These are phyloP conservation scores for Mucor plumbeus DNA, from an alignment of 371 early-diverging fungal species.

Conservation along the genomic window DNA sequence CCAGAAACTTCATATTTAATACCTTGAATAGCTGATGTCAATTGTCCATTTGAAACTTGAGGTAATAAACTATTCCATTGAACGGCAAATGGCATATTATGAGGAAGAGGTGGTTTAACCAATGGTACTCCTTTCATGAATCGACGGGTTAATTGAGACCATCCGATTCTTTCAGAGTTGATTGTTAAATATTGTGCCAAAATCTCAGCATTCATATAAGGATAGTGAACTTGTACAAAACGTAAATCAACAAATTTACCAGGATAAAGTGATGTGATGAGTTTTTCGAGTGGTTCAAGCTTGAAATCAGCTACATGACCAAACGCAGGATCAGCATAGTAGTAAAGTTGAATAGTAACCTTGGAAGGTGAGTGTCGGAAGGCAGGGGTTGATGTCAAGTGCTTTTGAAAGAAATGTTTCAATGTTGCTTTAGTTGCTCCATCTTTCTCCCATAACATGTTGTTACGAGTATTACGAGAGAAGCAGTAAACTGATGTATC, in stretches of 20 bases:
- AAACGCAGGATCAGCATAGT: slow-evolving; percentile 52
- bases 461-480: slow-evolving; percentile 53
- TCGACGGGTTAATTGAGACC: slow-evolving; percentile 49
- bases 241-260: slow-evolving; percentile 53
- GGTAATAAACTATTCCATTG: slow-evolving; percentile 57
- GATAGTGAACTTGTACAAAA: slow-evolving; percentile 50
- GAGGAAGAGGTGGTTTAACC: slow-evolving; percentile 57
- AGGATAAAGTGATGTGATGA: slow-evolving; percentile 47
- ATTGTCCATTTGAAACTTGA: slow-evolving; percentile 45
- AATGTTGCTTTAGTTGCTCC: slow-evolving; percentile 48
- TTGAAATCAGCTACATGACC: slow-evolving; percentile 38
- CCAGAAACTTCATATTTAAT: slow-evolving; percentile 58
- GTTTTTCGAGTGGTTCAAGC: slow-evolving; percentile 50
- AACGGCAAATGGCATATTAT: slow-evolving; percentile 52
- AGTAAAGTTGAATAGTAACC: slow-evolving; percentile 56
- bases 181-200: slow-evolving; percentile 55
- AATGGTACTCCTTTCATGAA: slow-evolving; percentile 52
- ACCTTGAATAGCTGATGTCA: slow-evolving; percentile 57
- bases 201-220: slow-evolving; percentile 61
- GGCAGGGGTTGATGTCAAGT: slow-evolving; percentile 56
- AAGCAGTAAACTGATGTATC: slow-evolving; percentile 54
- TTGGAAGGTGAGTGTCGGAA: slow-evolving; percentile 53
- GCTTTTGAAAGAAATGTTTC: slow-evolving; percentile 54
- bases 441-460: slow-evolving; percentile 56
- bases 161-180: slow-evolving; percentile 47